phyloP scores from a whole-genome alignment of 495 filamentous ascomycete species.

The Aspergillus kassunensis region DNA sequence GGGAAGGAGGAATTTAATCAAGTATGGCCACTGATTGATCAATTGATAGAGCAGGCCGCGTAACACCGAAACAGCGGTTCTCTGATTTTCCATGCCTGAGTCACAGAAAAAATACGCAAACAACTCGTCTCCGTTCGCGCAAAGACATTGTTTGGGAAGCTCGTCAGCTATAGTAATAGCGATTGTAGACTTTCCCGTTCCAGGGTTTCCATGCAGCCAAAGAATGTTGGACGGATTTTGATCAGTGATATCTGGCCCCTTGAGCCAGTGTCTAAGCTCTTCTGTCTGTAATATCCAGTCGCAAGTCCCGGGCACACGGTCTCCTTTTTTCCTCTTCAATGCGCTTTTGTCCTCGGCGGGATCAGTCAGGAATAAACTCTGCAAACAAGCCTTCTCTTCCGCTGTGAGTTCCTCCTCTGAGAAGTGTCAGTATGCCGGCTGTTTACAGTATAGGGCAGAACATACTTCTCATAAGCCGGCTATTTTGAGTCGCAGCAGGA shows the following conservation, averaged over 20 bases:
- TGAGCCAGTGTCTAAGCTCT: conserved; percentile 18
- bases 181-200: conserved; percentile 27
- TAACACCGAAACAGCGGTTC: conserved; percentile 20
- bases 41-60: conserved; percentile 27
- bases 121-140: conserved; percentile 2
- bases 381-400: background rate
- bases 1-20: conserved; percentile 21
- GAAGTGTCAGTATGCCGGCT: too few species aligned
- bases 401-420: background rate
- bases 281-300: conserved; percentile 25
- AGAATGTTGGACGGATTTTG: background rate
- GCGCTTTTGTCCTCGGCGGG: background rate
- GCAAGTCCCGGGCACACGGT: conserved; percentile 13
- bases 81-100: conserved; percentile 9
- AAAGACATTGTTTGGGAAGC: conserved; percentile 12
- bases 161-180: conserved; percentile 20
- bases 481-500: too few species aligned
- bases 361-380: conserved; percentile 2
- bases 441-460: too few species aligned
- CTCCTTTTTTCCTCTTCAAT: conserved; percentile 2
- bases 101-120: conserved; percentile 31
- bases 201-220: conserved; percentile 25
- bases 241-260: background rate
- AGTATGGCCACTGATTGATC: conserved; percentile 13
- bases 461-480: too few species aligned